Evolutionary conservation across 768 basidiomycete genomes (phyloP), one percentile per base, ranked within the genome.

Genomic region (Xerocomus potaroensis): DNA sequence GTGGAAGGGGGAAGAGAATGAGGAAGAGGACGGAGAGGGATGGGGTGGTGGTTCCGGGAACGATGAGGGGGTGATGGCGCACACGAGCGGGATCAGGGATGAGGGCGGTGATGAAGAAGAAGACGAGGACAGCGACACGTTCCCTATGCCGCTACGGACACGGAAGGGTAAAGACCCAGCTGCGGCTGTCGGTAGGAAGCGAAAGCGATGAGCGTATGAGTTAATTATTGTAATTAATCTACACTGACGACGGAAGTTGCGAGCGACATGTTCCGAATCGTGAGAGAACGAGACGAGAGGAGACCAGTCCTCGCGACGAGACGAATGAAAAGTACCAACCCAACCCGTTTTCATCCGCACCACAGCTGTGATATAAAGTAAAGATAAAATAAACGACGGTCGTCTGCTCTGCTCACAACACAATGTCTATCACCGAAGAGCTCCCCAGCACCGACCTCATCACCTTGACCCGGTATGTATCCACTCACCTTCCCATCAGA

Each of bases 371-470:
- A n/a, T n/a, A n/a, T n/a, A n/a, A 42, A 41, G 38, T 3, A 23
- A 45, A 50, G 48, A 53, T 49, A 53, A 57, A 27, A 33, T 23
- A 8, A n/a, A 37, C 4, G 27, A 24, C 37, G 21, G 3, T 38
- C 37, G 3, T 38, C 37, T 30, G 16, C 21, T 8, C 21, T 9
- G 15, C 16, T 24, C 38, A 55, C 59, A 34, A 57, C 29, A 27
- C 26, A 10, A 41, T 63, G 53, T 58, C 78, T 34, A 49, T 31
- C 23, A 40, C 41, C 23, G 82, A 87, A 61, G 84, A 90, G 57
- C 64, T 76, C 47, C 89, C 89, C 51, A 83, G 73, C 71, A 87
- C 87, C 34, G 91, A 96, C 64, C 73, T 96, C 57, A 88, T 95
- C 70, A 96, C 93, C 40, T 79, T 96, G 61, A 96, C 93, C 51